These are phyloP conservation scores for Neurospora tetraspora DNA, from an alignment of 495 filamentous ascomycete species.

Conservation along the genomic window DNA sequence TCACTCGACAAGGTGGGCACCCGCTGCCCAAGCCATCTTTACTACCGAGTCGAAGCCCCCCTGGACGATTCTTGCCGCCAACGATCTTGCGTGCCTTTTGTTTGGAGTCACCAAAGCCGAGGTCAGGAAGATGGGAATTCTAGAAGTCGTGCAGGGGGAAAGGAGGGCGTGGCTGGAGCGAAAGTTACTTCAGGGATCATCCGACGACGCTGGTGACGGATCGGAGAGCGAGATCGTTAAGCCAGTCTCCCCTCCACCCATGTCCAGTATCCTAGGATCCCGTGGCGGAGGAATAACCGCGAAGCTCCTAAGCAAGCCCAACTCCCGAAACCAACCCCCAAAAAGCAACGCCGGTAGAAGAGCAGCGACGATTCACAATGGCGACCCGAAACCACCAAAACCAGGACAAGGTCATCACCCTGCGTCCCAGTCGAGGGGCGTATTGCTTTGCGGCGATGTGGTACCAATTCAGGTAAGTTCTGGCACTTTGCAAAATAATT, in stretches of 20 bases:
- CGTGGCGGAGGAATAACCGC: slow-evolving; percentile 72
- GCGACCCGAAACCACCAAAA: slow-evolving; percentile 53
- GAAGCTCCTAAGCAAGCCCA: slow-evolving; percentile 75
- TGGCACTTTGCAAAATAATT: neutral
- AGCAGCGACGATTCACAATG: slow-evolving; percentile 66
- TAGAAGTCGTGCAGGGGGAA: slow-evolving; percentile 88
- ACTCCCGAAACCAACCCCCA: slow-evolving; percentile 51
- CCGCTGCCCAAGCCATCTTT: slow-evolving; percentile 91
- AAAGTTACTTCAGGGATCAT: slow-evolving; percentile 53
- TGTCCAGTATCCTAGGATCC: slow-evolving; percentile 44
- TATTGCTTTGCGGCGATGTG: slow-evolving; percentile 90
- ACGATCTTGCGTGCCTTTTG: slow-evolving; percentile 89
- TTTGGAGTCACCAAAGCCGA: slow-evolving; percentile 94
- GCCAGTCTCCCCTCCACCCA: slow-evolving; percentile 36
- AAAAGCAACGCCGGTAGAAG: slow-evolving; percentile 33
- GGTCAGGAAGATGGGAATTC: slow-evolving; percentile 85
- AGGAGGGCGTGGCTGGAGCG: slow-evolving; percentile 81
- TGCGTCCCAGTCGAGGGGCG: slow-evolving; percentile 72
- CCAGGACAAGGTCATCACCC: slow-evolving; percentile 43
- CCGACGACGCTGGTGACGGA: slow-evolving; percentile 32
- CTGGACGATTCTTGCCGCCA: slow-evolving; percentile 95
- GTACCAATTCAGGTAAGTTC: slow-evolving; percentile 59
- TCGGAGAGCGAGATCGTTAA: slow-evolving; percentile 34
- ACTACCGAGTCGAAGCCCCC: slow-evolving; percentile 79
- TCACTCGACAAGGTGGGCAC: slow-evolving; percentile 81